Base-by-base conservation (phyloP, 768 basidiomycete species). In the Podaxis sp. region DNA sequence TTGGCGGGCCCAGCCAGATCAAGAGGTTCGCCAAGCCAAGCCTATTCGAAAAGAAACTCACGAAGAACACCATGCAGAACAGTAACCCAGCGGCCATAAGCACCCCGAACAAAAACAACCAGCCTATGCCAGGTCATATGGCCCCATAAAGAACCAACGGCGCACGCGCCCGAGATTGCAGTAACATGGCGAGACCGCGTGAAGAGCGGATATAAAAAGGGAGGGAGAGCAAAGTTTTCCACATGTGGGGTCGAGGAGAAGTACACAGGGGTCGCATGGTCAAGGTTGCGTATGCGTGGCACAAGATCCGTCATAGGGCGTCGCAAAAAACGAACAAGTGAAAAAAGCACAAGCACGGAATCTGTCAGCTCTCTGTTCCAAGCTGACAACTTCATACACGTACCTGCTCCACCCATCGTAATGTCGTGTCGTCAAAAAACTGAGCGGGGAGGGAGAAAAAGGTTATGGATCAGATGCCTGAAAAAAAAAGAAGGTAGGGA, bases 11-110 rank as follows among this genome's bases (percentile, higher is more conserved):
- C 40, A 32, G 32, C 32, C 9, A 32, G 32, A 3, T 5, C 32
- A 32, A 32, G 32, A 9, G 32, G 32, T 32, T 9, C 32, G 7
- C 32, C 32, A 42, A 44, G 16, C 18, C 42, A 32, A 11, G 32
- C 21, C 9, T 4, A 21, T 6, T 7, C 25, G 27, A 16, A 52
- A 27, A 46, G 16, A 14, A 23, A 89, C 93, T 75, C 69, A 98
- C 96, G 76, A 97, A 99, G 82, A 98, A 99, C 72, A 99, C 97
- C 90, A 95, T 95, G 67, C 95, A 97, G 80, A 99, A 99, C 62
- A 99, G 79, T 62, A 98, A 81, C 36, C 89, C 94, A 18, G 95
- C 96, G 66, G 95, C 90, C 86, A 93, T 87, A 57, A 98, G 87
- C 72, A 98, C 95, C 71, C 93, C 86, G 73, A 98, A 95, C 67